Evolutionary conservation across 768 basidiomycete species (phyloP).

Genomic region (Pilatotrama ljubarskyi): DNA sequence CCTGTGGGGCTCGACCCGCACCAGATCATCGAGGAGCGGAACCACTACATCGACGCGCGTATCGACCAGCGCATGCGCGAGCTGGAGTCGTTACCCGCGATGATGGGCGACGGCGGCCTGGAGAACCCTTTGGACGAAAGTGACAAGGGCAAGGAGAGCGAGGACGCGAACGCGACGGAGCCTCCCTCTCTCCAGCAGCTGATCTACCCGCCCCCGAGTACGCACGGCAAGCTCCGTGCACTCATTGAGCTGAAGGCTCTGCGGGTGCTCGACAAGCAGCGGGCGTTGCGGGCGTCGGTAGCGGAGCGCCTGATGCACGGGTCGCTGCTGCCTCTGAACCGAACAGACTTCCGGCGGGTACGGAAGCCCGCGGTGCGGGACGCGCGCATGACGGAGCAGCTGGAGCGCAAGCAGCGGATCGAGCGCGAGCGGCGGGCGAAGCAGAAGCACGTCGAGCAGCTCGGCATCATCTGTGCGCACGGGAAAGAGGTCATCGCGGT

Average conservation of each 20-base stretch:
- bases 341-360: slow-evolving; percentile 84
- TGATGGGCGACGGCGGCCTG: slow-evolving; percentile 75
- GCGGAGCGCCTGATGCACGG: slow-evolving; percentile 88
- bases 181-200: slow-evolving; percentile 38
- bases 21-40: slow-evolving; percentile 87
- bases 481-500: slow-evolving; percentile 72
- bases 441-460: slow-evolving; percentile 94
- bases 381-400: slow-evolving; percentile 83
- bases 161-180: slow-evolving; percentile 32
- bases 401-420: slow-evolving; percentile 86
- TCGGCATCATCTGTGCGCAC: slow-evolving; percentile 82
- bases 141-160: slow-evolving; percentile 35
- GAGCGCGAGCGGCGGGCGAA: slow-evolving; percentile 95
- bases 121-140: slow-evolving; percentile 49
- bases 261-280: slow-evolving; percentile 87
- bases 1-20: slow-evolving; percentile 92
- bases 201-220: slow-evolving; percentile 55
- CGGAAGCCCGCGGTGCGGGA: slow-evolving; percentile 88
- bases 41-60: slow-evolving; percentile 86
- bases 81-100: slow-evolving; percentile 76
- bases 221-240: slow-evolving; percentile 83
- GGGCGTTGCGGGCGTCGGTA: slow-evolving; percentile 79
- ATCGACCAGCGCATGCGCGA: slow-evolving; percentile 88
- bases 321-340: slow-evolving; percentile 86
- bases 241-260: slow-evolving; percentile 93